Evolutionary conservation across 805 yeast genomes (phyloP), one percentile per base, ranked within the genome.

Genomic region (Candida patagonica): DNA sequence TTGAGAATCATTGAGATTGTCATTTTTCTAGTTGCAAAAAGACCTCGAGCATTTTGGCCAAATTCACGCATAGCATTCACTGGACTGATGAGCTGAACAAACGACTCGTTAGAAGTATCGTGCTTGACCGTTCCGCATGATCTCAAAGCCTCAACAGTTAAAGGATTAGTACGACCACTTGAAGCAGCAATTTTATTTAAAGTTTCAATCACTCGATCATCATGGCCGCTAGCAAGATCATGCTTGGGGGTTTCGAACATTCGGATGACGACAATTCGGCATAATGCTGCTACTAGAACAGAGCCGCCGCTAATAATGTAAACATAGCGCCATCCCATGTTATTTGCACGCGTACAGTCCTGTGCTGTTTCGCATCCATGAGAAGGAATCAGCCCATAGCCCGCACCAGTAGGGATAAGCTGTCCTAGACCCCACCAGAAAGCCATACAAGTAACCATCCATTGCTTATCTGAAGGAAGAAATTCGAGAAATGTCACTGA

Each of bases 351-450:
- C 23, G 63, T 62, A 53, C 82, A 76, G 30, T 56, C 38, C n/a
- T 53, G 65, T 6, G 54, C 53, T 57, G 63, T 52, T 15, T 59
- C 54, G 51, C 81, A 74, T 4, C 74, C 68, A 44, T 62, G 62
- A 42, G 69, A 65, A 10, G 76, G 68, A 35, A 76, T 58, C 40
- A 71, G 68, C 0, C 74, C 79, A 76, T 78, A 76, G 4, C 77
- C 69, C 30, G 74, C 49, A 15, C 74, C 56, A 24, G 63, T 63
- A 9, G 76, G 68, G 31, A 75, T 60, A 2, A 76, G 66, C 52
- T 76, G 80, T 24, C 80, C 81, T 26, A 76, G 61, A 33, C 79
- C 77, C 82, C 81, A 76, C 73, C 70, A 76, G 32, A 66, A 60
- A 17, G 78, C 74, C 57, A 76, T 65, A 26, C 71, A 61, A 2